Conservation (phyloP, 768 basidiomycete species). For the Fibroporia radiculosa region DNA sequence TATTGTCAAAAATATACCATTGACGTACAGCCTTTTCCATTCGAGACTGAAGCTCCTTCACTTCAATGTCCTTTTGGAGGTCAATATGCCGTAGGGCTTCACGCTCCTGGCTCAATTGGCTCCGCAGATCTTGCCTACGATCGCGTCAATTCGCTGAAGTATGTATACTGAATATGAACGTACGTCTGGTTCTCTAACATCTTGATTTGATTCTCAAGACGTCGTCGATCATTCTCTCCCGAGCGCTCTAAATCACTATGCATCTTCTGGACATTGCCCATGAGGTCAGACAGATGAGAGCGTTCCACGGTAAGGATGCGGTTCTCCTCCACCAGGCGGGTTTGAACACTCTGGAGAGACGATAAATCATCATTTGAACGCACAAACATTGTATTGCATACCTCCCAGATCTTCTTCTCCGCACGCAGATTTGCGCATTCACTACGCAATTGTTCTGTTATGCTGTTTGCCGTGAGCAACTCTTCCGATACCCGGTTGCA, state of each 20-base stretch:
- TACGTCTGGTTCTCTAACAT: conserved; percentile 76
- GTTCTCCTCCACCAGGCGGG: conserved; percentile 80
- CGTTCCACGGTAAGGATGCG: conserved; percentile 71
- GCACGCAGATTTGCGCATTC: conserved; percentile 85
- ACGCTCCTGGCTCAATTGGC: conserved; percentile 65
- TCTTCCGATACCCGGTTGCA: conserved; percentile 64
- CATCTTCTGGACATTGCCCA: conserved; percentile 87
- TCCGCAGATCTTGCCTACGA: conserved; percentile 63
- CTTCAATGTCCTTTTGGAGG: conserved; percentile 75
- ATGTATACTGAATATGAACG: conserved; percentile 17
- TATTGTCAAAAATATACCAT: background rate
- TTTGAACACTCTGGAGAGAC: conserved; percentile 57
- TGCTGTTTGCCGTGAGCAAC: conserved; percentile 46
- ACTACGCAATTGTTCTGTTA: conserved; percentile 71
- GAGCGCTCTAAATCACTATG: conserved; percentile 81
- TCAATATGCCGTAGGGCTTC: conserved; percentile 66
- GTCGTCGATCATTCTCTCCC: conserved; percentile 72
- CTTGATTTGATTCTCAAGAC: conserved; percentile 74
- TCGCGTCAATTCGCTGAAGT: background rate
- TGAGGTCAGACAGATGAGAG: conserved; percentile 78
- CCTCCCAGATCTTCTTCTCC: conserved; percentile 94
- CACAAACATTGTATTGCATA: conserved; percentile 32
- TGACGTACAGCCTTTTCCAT: conserved; percentile 62
- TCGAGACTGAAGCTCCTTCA: conserved; percentile 63
- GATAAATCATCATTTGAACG: background rate